Evolutionary conservation across 805 yeast species (phyloP).

Genomic region (Saccharomycopsis fermentans): DNA sequence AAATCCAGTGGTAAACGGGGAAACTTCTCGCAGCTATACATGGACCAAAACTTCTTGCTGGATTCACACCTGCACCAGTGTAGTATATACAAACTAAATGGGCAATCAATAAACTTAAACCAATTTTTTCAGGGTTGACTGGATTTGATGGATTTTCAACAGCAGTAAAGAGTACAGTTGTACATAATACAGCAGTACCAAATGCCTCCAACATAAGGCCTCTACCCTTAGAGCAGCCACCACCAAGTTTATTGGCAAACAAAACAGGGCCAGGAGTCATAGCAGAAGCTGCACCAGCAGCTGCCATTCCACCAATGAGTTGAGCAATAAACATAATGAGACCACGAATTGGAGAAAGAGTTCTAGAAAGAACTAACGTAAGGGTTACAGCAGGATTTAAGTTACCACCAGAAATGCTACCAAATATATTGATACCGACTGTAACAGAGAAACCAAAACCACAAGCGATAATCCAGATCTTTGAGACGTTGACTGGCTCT

Average conservation of each 20-base stretch:
- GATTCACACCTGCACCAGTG: constrained; percentile 84
- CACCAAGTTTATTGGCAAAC: constrained; percentile 64
- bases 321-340: constrained; percentile 55
- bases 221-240: constrained; percentile 59
- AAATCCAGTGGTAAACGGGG: constrained; percentile 84
- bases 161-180: constrained; percentile 72
- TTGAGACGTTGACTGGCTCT: constrained; percentile 39
- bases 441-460: constrained; percentile 84
- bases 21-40: constrained; percentile 59
- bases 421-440: constrained; percentile 59
- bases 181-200: constrained; percentile 62
- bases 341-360: constrained; percentile 65
- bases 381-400: constrained; percentile 84
- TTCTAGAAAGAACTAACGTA: constrained; percentile 60
- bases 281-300: constrained; percentile 81
- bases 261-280: constrained; percentile 74
- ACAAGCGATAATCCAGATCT: constrained; percentile 66
- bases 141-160: constrained; percentile 71
- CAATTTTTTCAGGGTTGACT: constrained; percentile 77
- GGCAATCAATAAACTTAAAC: constrained; percentile 70
- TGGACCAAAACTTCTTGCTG: constrained; percentile 85
- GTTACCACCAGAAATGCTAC: constrained; percentile 80
- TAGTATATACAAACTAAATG: constrained; percentile 73
- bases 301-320: constrained; percentile 80
- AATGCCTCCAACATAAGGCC: constrained; percentile 78